Conservation (phyloP, 768 basidiomycete species). For the Boletus edulis region DNA sequence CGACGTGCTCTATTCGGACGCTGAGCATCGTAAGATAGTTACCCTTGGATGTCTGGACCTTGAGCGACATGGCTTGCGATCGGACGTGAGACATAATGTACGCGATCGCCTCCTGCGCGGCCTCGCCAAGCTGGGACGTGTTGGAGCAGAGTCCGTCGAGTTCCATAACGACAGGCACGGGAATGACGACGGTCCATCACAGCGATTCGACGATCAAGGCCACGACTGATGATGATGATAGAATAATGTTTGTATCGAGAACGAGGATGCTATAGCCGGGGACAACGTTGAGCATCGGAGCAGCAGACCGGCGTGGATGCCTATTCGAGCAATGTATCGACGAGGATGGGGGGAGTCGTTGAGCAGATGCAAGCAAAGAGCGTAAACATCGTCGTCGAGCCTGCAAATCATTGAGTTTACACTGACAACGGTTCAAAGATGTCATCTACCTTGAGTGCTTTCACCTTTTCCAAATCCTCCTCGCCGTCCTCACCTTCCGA, state of each 20-base stretch:
- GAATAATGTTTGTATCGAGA: slow-evolving; percentile 91
- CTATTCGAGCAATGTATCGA: slow-evolving; percentile 29
- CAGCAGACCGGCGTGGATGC: slow-evolving; percentile 27
- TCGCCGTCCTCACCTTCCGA: slow-evolving; percentile 47
- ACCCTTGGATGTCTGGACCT: slow-evolving; percentile 93
- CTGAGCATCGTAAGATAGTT: slow-evolving; percentile 88
- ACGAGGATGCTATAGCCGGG: slow-evolving; percentile 90
- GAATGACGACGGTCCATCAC: slow-evolving; percentile 86
- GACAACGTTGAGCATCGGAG: slow-evolving; percentile 52
- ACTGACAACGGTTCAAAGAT: slow-evolving; percentile 1
- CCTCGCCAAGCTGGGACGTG: slow-evolving; percentile 62
- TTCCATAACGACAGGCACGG: slow-evolving; percentile 95
- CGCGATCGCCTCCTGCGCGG: slow-evolving; percentile 67
- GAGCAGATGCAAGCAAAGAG: slow-evolving; percentile 54
- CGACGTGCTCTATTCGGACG: slow-evolving; percentile 82
- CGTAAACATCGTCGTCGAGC: slow-evolving; percentile 74
- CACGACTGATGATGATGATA: slow-evolving; percentile 77
- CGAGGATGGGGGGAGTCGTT: slow-evolving; percentile 27
- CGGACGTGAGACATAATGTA: slow-evolving; percentile 79
- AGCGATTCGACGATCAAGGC: slow-evolving; percentile 73
- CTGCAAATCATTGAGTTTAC: slow-evolving; percentile 35
- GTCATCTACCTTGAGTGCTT: slow-evolving; percentile 68
- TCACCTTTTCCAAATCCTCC: slow-evolving; percentile 69
- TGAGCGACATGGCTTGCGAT: slow-evolving; percentile 72
- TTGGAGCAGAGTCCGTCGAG: slow-evolving; percentile 85